Evolutionary conservation across 164 flowering plant species (phyloP), one percentile per base, ranked within the genome.

Genomic region (Stephania yunnanensis): DNA sequence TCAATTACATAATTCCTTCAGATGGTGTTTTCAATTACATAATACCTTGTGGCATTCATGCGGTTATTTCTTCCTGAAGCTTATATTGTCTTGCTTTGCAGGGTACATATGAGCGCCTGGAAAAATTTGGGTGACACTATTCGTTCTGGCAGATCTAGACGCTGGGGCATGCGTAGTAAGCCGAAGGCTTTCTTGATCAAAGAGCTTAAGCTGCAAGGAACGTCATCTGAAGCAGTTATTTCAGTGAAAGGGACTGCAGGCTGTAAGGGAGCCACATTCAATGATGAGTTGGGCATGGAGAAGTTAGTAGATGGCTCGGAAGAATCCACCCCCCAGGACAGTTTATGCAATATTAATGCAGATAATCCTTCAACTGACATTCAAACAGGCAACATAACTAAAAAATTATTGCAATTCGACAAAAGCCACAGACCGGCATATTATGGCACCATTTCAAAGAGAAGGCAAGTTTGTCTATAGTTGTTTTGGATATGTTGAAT

Each of bases 401-500:
- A 77, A 82, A 88, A 96, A 79, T 82, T 96, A 75, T 77, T 94
- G 79, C 99, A 94, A 81, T 94, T 92, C 83, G 94, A 91, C 83
- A 91, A 96, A 83, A 89, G 94, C 81, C 71, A 83, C 69, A 90
- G 99, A 81, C 98, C 99, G 80, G 98, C 98, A 68, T 96, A 90
- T 87, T 94, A 92, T 85, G 99, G 99, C 10, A 81, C 88, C 70
- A 83, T 93, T 89, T 92, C 90, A 12, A 85, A 72, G 80, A 89
- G 86, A 85, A 96, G 97, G 99, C 84, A 73, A 78, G 75, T 30
- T 72, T 19, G 13, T 68, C 65, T 30, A 69, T 17, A 9, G 15
- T 50, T 50, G 55, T 10, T 10, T 0, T 50, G 15, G 55, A 50
- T 50, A 10, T 15, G 15, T 50, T 11, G 55, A 50, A 50, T 50